Evolutionary conservation across 768 basidiomycete species (phyloP).

Genomic region (Leucogyrophana mollusca): DNA sequence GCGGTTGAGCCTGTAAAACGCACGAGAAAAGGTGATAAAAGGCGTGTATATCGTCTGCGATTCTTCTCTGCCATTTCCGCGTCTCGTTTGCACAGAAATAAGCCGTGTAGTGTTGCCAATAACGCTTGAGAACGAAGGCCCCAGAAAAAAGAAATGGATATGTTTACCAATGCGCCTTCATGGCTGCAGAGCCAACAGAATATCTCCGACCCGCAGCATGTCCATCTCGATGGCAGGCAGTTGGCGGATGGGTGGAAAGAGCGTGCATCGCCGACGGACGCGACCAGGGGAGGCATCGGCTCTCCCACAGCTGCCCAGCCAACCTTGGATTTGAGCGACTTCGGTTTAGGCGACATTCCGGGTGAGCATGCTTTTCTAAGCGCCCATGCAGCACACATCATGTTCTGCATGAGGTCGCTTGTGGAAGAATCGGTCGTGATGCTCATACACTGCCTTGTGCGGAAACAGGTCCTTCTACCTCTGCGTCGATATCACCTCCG

Average conservation of each 20-base stretch:
- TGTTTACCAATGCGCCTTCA: slow-evolving; percentile 45
- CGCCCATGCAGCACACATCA: slow-evolving; percentile 21
- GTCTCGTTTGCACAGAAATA: slow-evolving; percentile 43
- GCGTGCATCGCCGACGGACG: slow-evolving; percentile 22
- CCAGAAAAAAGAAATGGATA: slow-evolving; percentile 43
- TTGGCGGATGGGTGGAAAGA: slow-evolving; percentile 40
- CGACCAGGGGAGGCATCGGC: slow-evolving; percentile 24
- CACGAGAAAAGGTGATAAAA: slow-evolving; percentile 38
- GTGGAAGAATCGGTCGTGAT: slow-evolving; percentile 19
- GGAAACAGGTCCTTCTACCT: slow-evolving; percentile 36
- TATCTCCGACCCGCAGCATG: slow-evolving; percentile 32
- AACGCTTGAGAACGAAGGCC: slow-evolving; percentile 40
- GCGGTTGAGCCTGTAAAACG: slow-evolving; percentile 34
- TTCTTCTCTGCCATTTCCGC: slow-evolving; percentile 34
- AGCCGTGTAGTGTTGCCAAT: slow-evolving; percentile 43
- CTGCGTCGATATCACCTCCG: slow-evolving; percentile 37
- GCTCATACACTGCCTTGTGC: slow-evolving; percentile 18
- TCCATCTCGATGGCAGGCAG: slow-evolving; percentile 27
- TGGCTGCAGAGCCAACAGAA: slow-evolving; percentile 41
- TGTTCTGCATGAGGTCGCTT: slow-evolving; percentile 4
- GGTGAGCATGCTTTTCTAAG: slow-evolving; percentile 36
- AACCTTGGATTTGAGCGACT: slow-evolving; percentile 41
- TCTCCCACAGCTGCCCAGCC: slow-evolving; percentile 26
- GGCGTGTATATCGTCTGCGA: slow-evolving; percentile 37
- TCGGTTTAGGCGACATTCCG: slow-evolving; percentile 40